A percentile compares a stretch with the other conserved stretches of the same genome.
phyloP scores from a whole-genome alignment of 257 asterid genomes.

The Lavandula angustifolia region DNA sequence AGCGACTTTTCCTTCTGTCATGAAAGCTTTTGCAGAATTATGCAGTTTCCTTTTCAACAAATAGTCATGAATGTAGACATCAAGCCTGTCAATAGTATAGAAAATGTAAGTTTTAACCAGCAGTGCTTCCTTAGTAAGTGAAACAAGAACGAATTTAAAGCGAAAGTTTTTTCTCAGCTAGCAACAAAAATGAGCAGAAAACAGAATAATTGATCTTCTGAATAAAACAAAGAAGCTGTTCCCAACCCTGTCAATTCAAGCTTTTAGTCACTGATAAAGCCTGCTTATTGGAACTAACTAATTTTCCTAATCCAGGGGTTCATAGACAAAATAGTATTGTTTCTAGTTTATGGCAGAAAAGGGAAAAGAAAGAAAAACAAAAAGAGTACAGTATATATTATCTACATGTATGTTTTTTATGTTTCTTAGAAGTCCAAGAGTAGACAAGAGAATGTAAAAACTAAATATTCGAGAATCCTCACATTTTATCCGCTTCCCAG shows the following conservation, averaged over 20 bases:
- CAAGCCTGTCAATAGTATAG: conserved; percentile 68
- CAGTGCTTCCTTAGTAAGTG: conserved; percentile 19
- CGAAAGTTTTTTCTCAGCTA: neutral
- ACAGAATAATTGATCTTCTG: neutral
- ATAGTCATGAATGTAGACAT: conserved; percentile 97
- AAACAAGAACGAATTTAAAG: neutral
- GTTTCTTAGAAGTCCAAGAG: no score
- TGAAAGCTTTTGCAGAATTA: conserved; percentile 94
- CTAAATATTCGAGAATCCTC: conserved; percentile 22
- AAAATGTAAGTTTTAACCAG: conserved; percentile 3
- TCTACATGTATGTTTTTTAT: conserved; percentile 19
- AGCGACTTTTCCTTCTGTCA: conserved; percentile 99
- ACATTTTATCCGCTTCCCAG: conserved; percentile 99
- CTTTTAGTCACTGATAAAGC: neutral
- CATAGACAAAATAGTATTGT: neutral
- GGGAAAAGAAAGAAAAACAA: neutral
- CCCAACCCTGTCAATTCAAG: conserved; percentile 21
- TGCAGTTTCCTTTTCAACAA: conserved; percentile 84
- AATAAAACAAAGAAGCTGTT: neutral
- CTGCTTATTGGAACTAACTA: neutral
- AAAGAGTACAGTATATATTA: conserved; percentile 6
- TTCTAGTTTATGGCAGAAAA: conserved; percentile 12
- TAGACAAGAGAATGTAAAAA: no score
- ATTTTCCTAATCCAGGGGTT: neutral
- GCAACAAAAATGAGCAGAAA: conserved; percentile 16